Evolutionary conservation across 352 stramenopile genomes (phyloP).

Genomic region (Aphanomyces cochlioides): DNA sequence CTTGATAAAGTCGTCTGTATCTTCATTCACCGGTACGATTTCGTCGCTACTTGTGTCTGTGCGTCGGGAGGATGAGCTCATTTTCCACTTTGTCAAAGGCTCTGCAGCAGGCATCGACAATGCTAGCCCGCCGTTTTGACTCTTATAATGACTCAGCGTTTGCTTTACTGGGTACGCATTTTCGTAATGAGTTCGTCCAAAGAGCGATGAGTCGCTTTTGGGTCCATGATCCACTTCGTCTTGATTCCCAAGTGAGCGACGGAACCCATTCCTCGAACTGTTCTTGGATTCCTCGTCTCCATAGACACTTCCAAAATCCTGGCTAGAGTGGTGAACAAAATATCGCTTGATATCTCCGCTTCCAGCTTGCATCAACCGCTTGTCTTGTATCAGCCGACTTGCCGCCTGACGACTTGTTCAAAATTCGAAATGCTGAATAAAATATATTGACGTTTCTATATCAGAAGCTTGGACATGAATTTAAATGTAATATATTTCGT

Average conservation of each 20-base stretch:
- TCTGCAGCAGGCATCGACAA: neutral
- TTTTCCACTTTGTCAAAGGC: conserved; percentile 6
- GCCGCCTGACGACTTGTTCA: neutral
- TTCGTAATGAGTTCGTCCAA: neutral
- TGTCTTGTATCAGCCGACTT: neutral
- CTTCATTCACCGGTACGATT: conserved; percentile 5
- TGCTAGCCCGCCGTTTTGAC: neutral
- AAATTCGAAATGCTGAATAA: conserved; percentile 2
- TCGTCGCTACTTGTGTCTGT: conserved; percentile 16
- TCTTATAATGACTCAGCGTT: conserved; percentile 5
- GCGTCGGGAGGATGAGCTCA: conserved; percentile 4
- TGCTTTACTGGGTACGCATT: neutral
- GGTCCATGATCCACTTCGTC: neutral
- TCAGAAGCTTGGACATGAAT: neutral
- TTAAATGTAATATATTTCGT: neutral
- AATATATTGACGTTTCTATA: neutral
- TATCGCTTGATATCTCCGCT: neutral
- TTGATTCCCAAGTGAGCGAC: conserved; percentile 2
- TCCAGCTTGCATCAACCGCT: neutral
- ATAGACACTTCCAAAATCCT: neutral
- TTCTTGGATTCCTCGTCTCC: neutral
- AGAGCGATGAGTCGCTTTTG: neutral
- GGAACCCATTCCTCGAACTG: neutral
- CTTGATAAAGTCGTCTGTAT: conserved; percentile 28
- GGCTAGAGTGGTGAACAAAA: conserved; percentile 1